Percentiles rank a stretch among this genome's conserved stretches.
Evolutionary conservation across 768 basidiomycete genomes (phyloP).

Genomic region (Heimioporus sp.): DNA sequence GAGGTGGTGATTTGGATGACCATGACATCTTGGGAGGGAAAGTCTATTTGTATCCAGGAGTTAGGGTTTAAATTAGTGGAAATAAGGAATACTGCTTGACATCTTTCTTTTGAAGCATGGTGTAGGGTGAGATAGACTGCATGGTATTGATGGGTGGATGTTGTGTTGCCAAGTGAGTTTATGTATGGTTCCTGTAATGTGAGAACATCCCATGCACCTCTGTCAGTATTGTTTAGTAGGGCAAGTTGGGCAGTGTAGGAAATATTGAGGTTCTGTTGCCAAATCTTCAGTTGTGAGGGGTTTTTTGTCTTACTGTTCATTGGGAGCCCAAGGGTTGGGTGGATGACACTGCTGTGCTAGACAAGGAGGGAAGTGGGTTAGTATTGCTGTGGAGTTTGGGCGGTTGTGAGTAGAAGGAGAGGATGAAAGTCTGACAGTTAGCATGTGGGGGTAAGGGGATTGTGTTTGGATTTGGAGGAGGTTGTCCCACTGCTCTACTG

Average conservation of each 20-base stretch:
- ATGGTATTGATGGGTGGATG: conserved; percentile 7
- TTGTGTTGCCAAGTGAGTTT: conserved; percentile 17
- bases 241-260: neutral
- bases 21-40: neutral
- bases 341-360: too few relatives aligned
- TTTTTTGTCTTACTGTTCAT: neutral
- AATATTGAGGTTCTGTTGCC: conserved; percentile 11
- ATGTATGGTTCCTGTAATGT: conserved; percentile 40
- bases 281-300: neutral
- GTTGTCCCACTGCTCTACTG: too few relatives aligned
- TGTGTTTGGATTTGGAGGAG: too few relatives aligned
- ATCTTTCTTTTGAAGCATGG: neutral
- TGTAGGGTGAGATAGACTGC: conserved; percentile 22
- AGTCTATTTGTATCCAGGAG: conserved; percentile 3
- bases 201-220: conserved; percentile 30
- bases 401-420: too few relatives aligned
- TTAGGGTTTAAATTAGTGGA: neutral
- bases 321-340: too few relatives aligned
- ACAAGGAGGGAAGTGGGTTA: too few relatives aligned
- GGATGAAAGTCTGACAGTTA: too few relatives aligned
- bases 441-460: too few relatives aligned
- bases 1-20: neutral
- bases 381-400: too few relatives aligned
- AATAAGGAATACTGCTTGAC: conserved; percentile 1
- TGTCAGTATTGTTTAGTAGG: neutral